Evolutionary conservation across 305 asterid genomes (phyloP).

Genomic region (Nicotiana rustica): DNA sequence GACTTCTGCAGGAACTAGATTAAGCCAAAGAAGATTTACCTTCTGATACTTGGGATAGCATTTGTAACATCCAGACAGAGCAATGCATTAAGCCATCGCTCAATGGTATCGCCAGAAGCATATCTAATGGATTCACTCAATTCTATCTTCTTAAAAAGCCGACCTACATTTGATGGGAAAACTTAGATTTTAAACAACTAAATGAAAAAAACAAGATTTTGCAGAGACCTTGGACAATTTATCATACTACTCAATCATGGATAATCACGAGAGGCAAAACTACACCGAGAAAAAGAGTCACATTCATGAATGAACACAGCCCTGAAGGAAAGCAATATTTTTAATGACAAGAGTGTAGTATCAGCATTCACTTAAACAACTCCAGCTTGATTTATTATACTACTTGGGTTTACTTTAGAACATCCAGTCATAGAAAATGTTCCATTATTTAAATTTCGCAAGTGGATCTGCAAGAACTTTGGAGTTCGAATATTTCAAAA

Average conservation of each 20-base stretch:
- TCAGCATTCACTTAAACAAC: conserved; percentile 6
- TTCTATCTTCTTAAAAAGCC: conserved; percentile 80
- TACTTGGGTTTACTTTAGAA: conserved; percentile 6
- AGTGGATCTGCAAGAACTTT: neutral
- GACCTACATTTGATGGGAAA: conserved; percentile 57
- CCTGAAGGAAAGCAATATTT: neutral
- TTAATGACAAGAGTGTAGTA: neutral
- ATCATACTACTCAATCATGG: conserved; percentile 17
- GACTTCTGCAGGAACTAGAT: conserved; percentile 23
- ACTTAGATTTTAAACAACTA: neutral
- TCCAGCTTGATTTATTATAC: neutral
- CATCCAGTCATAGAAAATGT: neutral
- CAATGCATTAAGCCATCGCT: conserved; percentile 83
- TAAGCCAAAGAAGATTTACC: conserved; percentile 49
- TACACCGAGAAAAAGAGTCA: neutral
- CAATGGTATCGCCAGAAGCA: conserved; percentile 93
- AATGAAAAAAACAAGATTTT: conserved; percentile 10
- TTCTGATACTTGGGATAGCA: conserved; percentile 70
- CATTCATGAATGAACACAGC: conserved; percentile 18
- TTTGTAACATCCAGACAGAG: conserved; percentile 85
- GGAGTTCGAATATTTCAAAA: conserved; percentile 17
- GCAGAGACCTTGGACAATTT: neutral
- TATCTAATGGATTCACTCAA: conserved; percentile 92
- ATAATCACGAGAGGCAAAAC: conserved; percentile 20
- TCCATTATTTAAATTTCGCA: neutral